Evolutionary conservation across 192 early-diverging fungal species (phyloP), one percentile per base, ranked within the genome.

Genomic region (Diversispora eburnea): DNA sequence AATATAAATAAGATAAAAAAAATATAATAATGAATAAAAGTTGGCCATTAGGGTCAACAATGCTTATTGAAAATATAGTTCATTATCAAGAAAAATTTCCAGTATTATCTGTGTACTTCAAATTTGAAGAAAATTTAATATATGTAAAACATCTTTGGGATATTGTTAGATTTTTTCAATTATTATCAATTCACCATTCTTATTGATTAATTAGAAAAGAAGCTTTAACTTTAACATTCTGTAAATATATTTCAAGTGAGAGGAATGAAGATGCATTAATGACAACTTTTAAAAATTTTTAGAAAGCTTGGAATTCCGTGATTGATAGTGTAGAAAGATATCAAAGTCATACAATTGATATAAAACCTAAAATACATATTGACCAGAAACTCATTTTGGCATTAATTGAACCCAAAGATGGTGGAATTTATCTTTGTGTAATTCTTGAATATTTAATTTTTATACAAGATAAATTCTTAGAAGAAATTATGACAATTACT

Each of bases 251-350:
- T 43, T 20, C 66, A 20, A 20, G 56, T 8, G 63, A 75, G 42
- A 19, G 39, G 4, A 17, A 57, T 42, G 41, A 22, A 19, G 60
- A 62, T 62, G 46, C n/a, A 65, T 48, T 19, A 6, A 47, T 9
- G 6, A 41, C 49, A 7, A 45, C 52, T 8, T 74, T 74, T 45
- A 22, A 55, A 33, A 25, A 61, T 4, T 74, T 74, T 49, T 19
- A 13, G 52, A 57, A 75, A 65, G 73, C 64, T 47, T 75, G 73
- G 73, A 75, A 75, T 25, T 6, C 8, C 33, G 49, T 75, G 8
- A 55, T 46, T 8, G n/a, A 65, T 15, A 10, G 47, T 8, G 73
- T 67, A 10, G 64, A 9, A 33, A 13, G 42, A 2, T 74, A 48
- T 62, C 47, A 20, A 62, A 65, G 72, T 42, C 56, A 72, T 13